Conservation (phyloP, 2,329 filamentous ascomycete species). For the Dactylellina leptospora region DNA sequence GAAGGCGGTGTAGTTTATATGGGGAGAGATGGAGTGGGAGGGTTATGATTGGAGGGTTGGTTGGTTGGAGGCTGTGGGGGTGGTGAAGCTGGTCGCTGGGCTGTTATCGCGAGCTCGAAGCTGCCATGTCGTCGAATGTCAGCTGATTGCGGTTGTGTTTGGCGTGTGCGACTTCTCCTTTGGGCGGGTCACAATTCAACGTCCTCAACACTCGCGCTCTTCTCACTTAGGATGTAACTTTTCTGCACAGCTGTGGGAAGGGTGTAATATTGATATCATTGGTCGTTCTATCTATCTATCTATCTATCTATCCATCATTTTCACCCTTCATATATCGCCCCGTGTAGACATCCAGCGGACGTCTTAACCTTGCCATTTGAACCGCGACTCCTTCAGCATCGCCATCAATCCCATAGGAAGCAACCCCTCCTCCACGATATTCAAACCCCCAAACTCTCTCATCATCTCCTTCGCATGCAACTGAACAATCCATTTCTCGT, state of each 20-base stretch:
- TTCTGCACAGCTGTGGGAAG: no score
- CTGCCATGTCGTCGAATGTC: conserved; percentile 37
- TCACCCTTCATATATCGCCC: no score
- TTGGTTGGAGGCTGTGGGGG: conserved; percentile 59
- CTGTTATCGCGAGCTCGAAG: conserved; percentile 38
- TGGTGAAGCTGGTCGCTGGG: conserved; percentile 70
- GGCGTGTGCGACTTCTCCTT: neutral
- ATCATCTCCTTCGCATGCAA: conserved; percentile 64
- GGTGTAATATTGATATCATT: no score
- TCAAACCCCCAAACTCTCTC: conserved; percentile 62
- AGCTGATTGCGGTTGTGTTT: conserved; percentile 25
- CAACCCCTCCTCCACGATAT: conserved; percentile 63
- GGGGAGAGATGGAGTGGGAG: neutral
- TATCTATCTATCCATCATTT: no score
- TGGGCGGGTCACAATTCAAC: neutral
- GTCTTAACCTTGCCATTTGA: conserved; percentile 61
- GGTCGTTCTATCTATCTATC: no score
- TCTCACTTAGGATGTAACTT: no score
- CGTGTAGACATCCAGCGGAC: neutral
- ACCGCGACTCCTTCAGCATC: conserved; percentile 62
- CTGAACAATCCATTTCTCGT: conserved; percentile 65
- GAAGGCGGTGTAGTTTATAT: neutral
- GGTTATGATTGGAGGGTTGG: neutral
- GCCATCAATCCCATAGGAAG: conserved; percentile 65
- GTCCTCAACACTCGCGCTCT: neutral